A percentile compares a stretch with the other conserved stretches of the same genome.
Evolutionary conservation across 495 filamentous ascomycete species (phyloP).

Genomic region (Talaromyces trachyspermus): DNA sequence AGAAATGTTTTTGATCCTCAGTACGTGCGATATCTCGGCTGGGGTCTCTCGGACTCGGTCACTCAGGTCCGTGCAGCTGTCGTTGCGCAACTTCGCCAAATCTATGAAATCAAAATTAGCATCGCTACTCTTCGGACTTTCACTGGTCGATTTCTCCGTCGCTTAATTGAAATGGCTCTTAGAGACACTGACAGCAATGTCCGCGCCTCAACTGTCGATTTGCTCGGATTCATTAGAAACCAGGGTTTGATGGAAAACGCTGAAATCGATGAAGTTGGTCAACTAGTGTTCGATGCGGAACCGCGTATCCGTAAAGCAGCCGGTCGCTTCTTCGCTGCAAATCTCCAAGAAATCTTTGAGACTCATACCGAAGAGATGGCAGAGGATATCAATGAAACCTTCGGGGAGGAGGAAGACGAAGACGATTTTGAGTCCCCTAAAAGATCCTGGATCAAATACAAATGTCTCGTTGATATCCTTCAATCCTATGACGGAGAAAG

Average conservation of each 20-base stretch:
- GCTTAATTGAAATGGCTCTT: conserved; percentile 90
- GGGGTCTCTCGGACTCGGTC: conserved; percentile 78
- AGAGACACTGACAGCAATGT: conserved; percentile 72
- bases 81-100: conserved; percentile 66
- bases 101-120: conserved; percentile 71
- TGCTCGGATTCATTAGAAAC: conserved; percentile 74
- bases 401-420: conserved; percentile 51
- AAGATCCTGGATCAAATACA: conserved; percentile 81
- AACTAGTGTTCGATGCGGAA: conserved; percentile 81
- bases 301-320: conserved; percentile 76
- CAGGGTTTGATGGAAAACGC: conserved; percentile 80
- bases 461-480: conserved; percentile 81
- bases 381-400: conserved; percentile 66
- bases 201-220: conserved; percentile 66
- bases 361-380: conserved; percentile 75
- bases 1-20: conserved; percentile 78
- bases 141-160: conserved; percentile 76
- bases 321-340: conserved; percentile 80
- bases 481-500: conserved; percentile 61
- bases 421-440: conserved; percentile 70
- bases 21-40: conserved; percentile 89
- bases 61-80: conserved; percentile 65
- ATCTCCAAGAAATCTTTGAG: conserved; percentile 74
- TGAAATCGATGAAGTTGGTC: conserved; percentile 80
- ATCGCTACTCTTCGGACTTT: conserved; percentile 74